These are phyloP conservation scores for Phytophthora cryptogea DNA, from an alignment of 352 stramenopile species.

Conservation along the genomic window DNA sequence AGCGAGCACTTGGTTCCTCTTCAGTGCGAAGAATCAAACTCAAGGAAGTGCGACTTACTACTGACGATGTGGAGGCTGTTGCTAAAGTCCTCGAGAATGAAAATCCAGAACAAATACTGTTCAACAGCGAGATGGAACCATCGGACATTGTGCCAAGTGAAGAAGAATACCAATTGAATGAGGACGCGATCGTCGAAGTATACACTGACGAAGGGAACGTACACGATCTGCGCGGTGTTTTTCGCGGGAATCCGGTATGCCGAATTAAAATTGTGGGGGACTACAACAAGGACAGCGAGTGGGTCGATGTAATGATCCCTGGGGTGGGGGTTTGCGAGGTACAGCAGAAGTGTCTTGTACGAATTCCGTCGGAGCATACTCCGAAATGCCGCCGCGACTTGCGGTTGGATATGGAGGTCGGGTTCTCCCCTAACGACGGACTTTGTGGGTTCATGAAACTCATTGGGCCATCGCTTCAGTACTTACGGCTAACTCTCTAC, in stretches of 20 bases:
- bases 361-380: neutral
- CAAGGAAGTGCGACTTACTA: neutral
- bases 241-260: neutral
- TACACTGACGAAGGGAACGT: neutral
- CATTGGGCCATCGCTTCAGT: neutral
- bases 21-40: conserved; percentile 2
- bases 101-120: conserved; percentile 1
- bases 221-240: neutral
- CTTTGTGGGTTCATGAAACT: neutral
- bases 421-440: neutral
- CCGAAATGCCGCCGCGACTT: neutral
- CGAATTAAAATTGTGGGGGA: neutral
- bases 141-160: neutral
- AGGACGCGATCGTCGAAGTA: neutral
- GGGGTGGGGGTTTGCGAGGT: conserved; percentile 1
- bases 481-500: neutral
- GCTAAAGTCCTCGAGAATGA: neutral
- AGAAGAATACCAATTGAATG: conserved; percentile 2
- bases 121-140: neutral
- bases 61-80: neutral
- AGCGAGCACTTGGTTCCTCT: neutral
- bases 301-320: conserved; percentile 5
- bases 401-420: neutral
- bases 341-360: neutral
- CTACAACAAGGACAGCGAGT: neutral